Percentiles rank a stretch among this genome's conserved stretches.
phyloP scores from a whole-genome alignment of 177 flowering plant species.

The Vitis hybrid region DNA sequence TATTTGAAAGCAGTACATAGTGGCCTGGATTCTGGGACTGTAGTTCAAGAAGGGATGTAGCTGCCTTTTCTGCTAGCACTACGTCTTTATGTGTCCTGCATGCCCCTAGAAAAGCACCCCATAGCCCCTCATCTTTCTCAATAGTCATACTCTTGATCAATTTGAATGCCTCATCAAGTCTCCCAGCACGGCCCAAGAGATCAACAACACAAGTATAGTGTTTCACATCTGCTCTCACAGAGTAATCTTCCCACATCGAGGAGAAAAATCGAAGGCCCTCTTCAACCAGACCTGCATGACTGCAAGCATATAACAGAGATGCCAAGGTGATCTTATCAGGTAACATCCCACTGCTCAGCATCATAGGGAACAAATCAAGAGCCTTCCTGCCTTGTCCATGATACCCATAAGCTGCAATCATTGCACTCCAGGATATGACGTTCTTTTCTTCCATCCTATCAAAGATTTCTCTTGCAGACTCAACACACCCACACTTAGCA shows the following conservation, averaged over 20 bases:
- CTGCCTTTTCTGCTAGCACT: slow-evolving; percentile 47
- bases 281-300: slow-evolving; percentile 55
- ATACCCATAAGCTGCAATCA: slow-evolving; percentile 56
- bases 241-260: slow-evolving; percentile 32
- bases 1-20: slow-evolving; percentile 59
- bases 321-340: slow-evolving; percentile 50
- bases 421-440: slow-evolving; percentile 49
- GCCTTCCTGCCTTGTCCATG: slow-evolving; percentile 54
- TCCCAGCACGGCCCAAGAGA: slow-evolving; percentile 56
- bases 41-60: slow-evolving; percentile 44
- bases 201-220: slow-evolving; percentile 63
- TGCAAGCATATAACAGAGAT: slow-evolving; percentile 52
- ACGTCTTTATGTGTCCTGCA: slow-evolving; percentile 44
- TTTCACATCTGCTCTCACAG: slow-evolving; percentile 38
- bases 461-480: slow-evolving; percentile 44
- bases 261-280: slow-evolving; percentile 45
- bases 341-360: slow-evolving; percentile 35
- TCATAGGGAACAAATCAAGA: slow-evolving; percentile 39
- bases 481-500: slow-evolving; percentile 55
- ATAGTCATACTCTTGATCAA: slow-evolving; percentile 38
- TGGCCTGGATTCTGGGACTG: slow-evolving; percentile 48
- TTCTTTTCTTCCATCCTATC: slow-evolving; percentile 38
- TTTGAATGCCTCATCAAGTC: slow-evolving; percentile 41
- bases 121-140: slow-evolving; percentile 44
- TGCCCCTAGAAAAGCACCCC: slow-evolving; percentile 54